phyloP scores from a whole-genome alignment of 495 filamentous ascomycete species.

The Podospora sp. region DNA sequence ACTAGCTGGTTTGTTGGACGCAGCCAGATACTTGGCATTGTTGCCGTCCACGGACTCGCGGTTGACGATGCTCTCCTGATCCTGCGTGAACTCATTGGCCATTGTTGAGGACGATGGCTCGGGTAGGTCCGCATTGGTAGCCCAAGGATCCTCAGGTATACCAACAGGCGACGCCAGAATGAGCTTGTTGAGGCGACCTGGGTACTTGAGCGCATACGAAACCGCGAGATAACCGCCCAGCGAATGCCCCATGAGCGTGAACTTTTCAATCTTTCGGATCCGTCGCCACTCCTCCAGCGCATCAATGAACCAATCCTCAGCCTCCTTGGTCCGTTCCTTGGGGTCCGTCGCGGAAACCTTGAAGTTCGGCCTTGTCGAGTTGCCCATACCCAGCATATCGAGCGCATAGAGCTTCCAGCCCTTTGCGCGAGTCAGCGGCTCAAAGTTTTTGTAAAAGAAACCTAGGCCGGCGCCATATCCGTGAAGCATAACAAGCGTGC shows the following conservation, averaged over 20 bases:
- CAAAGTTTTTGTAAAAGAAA: slow-evolving; percentile 98
- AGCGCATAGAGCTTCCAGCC: slow-evolving; percentile 92
- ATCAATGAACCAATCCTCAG: slow-evolving; percentile 95
- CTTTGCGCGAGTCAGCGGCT: slow-evolving; percentile 70
- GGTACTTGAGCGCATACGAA: slow-evolving; percentile 94
- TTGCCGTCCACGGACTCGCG: slow-evolving; percentile 22
- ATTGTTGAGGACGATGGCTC: slow-evolving; percentile 70
- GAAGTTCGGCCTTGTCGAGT: slow-evolving; percentile 83
- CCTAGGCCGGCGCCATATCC: slow-evolving; percentile 94
- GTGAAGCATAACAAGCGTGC: slow-evolving; percentile 94
- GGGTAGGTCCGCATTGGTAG: slow-evolving; percentile 78
- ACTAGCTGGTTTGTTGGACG: slow-evolving; percentile 33
- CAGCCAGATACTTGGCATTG: slow-evolving; percentile 23
- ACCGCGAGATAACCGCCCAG: slow-evolving; percentile 93
- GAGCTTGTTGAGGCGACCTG: slow-evolving; percentile 89
- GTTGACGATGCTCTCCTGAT: slow-evolving; percentile 62
- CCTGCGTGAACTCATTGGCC: slow-evolving; percentile 72
- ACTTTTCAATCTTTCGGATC: slow-evolving; percentile 83
- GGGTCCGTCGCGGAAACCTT: slow-evolving; percentile 78
- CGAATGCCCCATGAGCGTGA: slow-evolving; percentile 91
- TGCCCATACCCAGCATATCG: slow-evolving; percentile 93
- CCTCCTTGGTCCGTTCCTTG: slow-evolving; percentile 81
- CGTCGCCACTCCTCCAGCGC: slow-evolving; percentile 94
- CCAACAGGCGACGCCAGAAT: slow-evolving; percentile 93
- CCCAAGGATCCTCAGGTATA: slow-evolving; percentile 93